Evolutionary conservation across 768 basidiomycete species (phyloP).

Genomic region (Leccinum obscurum): DNA sequence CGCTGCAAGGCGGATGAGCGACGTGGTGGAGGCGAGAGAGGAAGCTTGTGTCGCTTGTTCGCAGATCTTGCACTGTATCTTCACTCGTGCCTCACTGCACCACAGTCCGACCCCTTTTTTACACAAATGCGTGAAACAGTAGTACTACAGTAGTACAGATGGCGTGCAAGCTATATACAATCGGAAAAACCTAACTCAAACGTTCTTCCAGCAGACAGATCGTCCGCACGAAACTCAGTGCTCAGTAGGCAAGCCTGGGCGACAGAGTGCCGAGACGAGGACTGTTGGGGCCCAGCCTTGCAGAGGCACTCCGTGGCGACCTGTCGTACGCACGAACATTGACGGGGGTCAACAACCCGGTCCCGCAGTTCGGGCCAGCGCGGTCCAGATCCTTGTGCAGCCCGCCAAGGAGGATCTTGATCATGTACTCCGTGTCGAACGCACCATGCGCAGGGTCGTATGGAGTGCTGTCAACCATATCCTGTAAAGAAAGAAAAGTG

Average conservation of each 20-base stretch:
- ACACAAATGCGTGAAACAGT: no score
- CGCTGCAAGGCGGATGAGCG: no score
- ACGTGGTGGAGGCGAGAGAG: no score
- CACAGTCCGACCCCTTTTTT: background rate
- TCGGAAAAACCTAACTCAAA: background rate
- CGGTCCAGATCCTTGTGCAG: slow-evolving; percentile 22
- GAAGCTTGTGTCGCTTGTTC: no score
- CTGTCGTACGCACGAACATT: background rate
- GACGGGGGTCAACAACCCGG: slow-evolving; percentile 13
- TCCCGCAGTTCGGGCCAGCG: slow-evolving; percentile 3
- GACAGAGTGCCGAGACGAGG: slow-evolving; percentile 17
- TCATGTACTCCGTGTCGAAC: slow-evolving; percentile 37
- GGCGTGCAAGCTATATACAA: background rate
- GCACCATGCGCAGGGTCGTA: slow-evolving; percentile 33
- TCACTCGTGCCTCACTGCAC: no score
- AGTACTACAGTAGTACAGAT: no score
- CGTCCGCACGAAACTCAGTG: slow-evolving; percentile 11
- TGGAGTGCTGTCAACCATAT: slow-evolving; percentile 49
- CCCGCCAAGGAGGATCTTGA: slow-evolving; percentile 35
- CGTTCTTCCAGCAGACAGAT: background rate
- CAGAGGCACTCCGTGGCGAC: background rate
- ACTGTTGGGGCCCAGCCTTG: slow-evolving; percentile 10
- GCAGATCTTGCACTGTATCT: no score
- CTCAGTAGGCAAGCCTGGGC: slow-evolving; percentile 4
- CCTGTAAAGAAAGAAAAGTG: slow-evolving; percentile 23